Conservation (phyloP, 1,139 yeast genomes). For the Yamadazyma jaroonii region DNA sequence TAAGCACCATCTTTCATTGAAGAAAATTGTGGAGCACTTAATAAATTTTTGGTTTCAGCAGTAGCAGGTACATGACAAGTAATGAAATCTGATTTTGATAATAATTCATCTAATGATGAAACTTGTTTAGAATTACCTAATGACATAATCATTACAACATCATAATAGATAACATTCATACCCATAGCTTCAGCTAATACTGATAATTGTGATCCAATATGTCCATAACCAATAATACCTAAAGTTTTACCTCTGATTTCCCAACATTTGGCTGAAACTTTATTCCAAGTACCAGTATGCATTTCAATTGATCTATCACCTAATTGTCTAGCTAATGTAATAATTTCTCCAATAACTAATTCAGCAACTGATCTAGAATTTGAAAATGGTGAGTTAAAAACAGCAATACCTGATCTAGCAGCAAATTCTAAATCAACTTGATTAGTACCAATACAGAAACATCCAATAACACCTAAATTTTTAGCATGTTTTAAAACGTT, state of each 20-base stretch:
- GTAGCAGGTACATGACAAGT: conserved; percentile 95
- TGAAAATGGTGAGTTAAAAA: conserved; percentile 97
- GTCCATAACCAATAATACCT: conserved; percentile 98
- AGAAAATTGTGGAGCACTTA: conserved; percentile 87
- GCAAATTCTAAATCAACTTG: conserved; percentile 94
- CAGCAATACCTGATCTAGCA: conserved; percentile 91
- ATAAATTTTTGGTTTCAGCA: conserved; percentile 85
- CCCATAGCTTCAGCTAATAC: conserved; percentile 98
- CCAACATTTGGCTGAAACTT: conserved; percentile 95
- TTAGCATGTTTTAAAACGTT: conserved; percentile 80
- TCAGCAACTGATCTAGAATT: conserved; percentile 99
- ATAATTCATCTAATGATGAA: conserved; percentile 74
- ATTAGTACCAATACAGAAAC: conserved; percentile 99
- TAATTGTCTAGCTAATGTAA: conserved; percentile 90
- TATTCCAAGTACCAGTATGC: conserved; percentile 98
- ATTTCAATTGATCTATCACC: conserved; percentile 96
- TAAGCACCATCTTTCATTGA: conserved; percentile 97
- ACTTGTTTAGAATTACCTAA: conserved; percentile 97
- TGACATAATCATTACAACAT: conserved; percentile 89
- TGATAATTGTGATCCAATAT: conserved; percentile 95
- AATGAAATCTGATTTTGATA: conserved; percentile 81
- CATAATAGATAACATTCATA: conserved; percentile 94
- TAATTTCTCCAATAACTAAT: conserved; percentile 92
- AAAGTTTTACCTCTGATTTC: conserved; percentile 98
- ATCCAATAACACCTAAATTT: conserved; percentile 87